Base-by-base conservation (phyloP, 208 protist genomes). In the Trypanosoma theileri region DNA sequence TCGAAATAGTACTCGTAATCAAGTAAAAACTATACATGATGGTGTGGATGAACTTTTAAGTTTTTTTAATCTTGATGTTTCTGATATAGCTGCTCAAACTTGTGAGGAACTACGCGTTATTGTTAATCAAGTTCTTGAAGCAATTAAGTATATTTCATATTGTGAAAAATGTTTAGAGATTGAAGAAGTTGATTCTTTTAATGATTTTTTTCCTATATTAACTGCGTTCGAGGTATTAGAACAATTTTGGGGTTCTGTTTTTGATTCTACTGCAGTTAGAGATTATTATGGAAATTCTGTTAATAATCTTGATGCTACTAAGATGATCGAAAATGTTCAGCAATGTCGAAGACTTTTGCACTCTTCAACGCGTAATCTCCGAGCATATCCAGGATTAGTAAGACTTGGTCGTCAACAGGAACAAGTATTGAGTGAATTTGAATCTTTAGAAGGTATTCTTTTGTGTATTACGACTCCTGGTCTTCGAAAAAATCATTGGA, bases 401-500 rank as follows among this genome's bases (percentile, higher is more conserved):
- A 75, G 79, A 45, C 80, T 96, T 28, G 89, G 89, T n/a, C 76
- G 75, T 40, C 81, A 94, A 65, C 88, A 96, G 72, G 89, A 94
- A 59, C 59, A 88, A 10, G 78, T 80, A 19, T 84, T 96, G 21
- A 69, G 78, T 24, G 78, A 85, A 24, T 96, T 93, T 75, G 91
- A 96, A 59, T 80, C 63, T 40, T 65, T 91, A 35, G 85, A 86
- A 64, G 72, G 77, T n/a, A 61, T 93, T 63, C 66, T 96, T 40
- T 63, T 65, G 24, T 68, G 85, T n/a, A 66, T 96, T 54, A 90
- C 91, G 24, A 84, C 83, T 12, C 85, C 87, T 28, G 89, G 85
- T 17, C 66, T 96, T 54, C 81, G 84, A 46, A 93, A 94, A 71
- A 87, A 81, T 59, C 91, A 96, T 69, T 96, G 91, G 89, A 90